Evolutionary conservation across 2,329 filamentous ascomycete species (phyloP), one percentile per base, ranked within the genome.

Genomic region (Colletotrichum sp.): DNA sequence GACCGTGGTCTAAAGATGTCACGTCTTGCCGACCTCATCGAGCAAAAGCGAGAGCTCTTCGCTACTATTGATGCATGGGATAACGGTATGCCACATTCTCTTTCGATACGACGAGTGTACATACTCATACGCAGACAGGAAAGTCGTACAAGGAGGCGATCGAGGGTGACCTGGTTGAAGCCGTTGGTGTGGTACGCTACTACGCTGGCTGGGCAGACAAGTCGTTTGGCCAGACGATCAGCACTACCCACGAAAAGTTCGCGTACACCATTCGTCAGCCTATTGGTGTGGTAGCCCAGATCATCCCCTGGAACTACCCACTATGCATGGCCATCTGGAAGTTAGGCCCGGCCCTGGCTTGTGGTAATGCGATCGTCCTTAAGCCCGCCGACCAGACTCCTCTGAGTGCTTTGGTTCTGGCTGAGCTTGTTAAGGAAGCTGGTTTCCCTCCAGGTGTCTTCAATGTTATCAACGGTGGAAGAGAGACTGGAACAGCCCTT

Each of bases 121-220:
- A 52, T 32, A 24, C 24, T 70, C 8, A 70, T 34, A 9, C 9
- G 3, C 26, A 16, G 21, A 24, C 67, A 70, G 67, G 74, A 18
- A 95, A 95, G 83, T 92, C 94, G 2, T 95, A 94, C 83, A 84
- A 85, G 3, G 92, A 93, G 18, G 88, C 94, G 0, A 81, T 93
- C 24, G 89, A 88, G 60, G 93, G 93, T 68, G 95, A 96, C 81
- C 78, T 96, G 8, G 86, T 82, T 2, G 85, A 87, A 76, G 85
- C 85, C 24, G 80, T 84, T 12, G 80, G 79, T 71, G 84, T 92
- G 24, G 86, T 92, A 60, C 92, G 93, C 79, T 96, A 96, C 84
- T 96, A 96, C 81, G 93, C 91, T 63, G 94, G 94, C 44, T 96
- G 91, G 85, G 93, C 94, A 34, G 94, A 96, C 85, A 96, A 96